phyloP scores from a whole-genome alignment of 306 rosid genomes.

The Pterocarpus macrocarpus region DNA sequence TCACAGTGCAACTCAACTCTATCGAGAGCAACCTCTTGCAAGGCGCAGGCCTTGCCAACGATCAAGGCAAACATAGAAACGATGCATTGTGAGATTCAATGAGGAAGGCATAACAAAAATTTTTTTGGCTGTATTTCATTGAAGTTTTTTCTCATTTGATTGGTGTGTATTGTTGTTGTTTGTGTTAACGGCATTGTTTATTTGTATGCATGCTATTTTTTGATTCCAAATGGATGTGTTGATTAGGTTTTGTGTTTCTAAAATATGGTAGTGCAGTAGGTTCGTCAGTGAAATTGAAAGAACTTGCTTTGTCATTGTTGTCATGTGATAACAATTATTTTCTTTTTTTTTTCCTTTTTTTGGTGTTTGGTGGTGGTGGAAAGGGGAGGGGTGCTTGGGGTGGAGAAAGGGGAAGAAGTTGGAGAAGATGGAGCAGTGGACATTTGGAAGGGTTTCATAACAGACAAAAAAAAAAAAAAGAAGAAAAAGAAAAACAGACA shows the following conservation, averaged over 20 bases:
- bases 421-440: too few species aligned
- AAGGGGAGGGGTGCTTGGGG: too few species aligned
- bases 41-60: conserved; percentile 51
- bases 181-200: conserved; percentile 7
- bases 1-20: conserved; percentile 56
- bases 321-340: background rate
- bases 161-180: background rate
- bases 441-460: too few species aligned
- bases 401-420: too few species aligned
- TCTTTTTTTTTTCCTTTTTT: background rate
- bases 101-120: conserved; percentile 75
- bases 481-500: too few species aligned
- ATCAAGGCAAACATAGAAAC: conserved; percentile 68
- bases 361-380: too few species aligned
- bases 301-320: conserved; percentile 11
- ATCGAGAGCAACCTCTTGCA: conserved; percentile 56
- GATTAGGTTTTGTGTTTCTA: conserved; percentile 2
- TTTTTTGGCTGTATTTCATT: background rate
- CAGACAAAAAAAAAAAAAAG: too few species aligned
- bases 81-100: conserved; percentile 69
- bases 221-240: background rate
- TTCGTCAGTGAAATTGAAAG: conserved; percentile 1
- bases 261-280: background rate
- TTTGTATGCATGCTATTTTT: background rate
- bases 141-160: background rate